A percentile compares a stretch with the other conserved stretches of the same genome.
Conservation (phyloP, 345 rosid species). For the Eucalyptus victrix region DNA sequence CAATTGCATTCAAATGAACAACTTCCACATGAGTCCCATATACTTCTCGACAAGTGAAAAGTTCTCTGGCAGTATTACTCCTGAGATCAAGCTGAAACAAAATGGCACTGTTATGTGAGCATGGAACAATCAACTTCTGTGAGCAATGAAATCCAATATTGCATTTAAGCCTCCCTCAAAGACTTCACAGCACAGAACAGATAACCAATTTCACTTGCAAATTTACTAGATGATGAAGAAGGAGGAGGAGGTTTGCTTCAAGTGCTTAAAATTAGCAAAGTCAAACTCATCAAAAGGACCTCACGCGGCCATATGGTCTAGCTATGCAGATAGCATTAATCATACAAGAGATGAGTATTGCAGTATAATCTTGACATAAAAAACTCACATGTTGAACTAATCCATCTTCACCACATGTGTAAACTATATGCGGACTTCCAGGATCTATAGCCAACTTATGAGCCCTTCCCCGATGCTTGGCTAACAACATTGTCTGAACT, state of each 20-base stretch:
- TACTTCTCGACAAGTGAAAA: conserved; percentile 48
- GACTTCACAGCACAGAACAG: background rate
- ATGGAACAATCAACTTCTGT: background rate
- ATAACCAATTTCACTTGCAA: background rate
- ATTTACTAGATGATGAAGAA: background rate
- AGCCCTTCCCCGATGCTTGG: conserved; percentile 49
- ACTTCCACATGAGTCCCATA: conserved; percentile 16
- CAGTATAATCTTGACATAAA: background rate
- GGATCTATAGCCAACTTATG: conserved; percentile 88
- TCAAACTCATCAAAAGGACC: background rate
- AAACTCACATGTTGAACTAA: conserved; percentile 77
- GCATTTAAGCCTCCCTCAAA: background rate
- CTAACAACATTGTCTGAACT: conserved; percentile 48
- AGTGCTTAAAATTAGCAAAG: background rate
- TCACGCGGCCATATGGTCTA: background rate
- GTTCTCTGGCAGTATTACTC: conserved; percentile 46
- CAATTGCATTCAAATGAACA: conserved; percentile 55
- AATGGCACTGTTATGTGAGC: background rate
- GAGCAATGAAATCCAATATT: background rate
- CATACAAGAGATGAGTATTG: background rate
- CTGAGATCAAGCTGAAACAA: conserved; percentile 84
- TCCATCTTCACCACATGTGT: conserved; percentile 93
- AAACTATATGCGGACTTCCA: conserved; percentile 73
- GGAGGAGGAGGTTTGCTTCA: background rate
- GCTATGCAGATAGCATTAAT: background rate